Base-by-base conservation (phyloP, 1,139 yeast genomes). In the Yamadazyma kanchanaburiensis region DNA sequence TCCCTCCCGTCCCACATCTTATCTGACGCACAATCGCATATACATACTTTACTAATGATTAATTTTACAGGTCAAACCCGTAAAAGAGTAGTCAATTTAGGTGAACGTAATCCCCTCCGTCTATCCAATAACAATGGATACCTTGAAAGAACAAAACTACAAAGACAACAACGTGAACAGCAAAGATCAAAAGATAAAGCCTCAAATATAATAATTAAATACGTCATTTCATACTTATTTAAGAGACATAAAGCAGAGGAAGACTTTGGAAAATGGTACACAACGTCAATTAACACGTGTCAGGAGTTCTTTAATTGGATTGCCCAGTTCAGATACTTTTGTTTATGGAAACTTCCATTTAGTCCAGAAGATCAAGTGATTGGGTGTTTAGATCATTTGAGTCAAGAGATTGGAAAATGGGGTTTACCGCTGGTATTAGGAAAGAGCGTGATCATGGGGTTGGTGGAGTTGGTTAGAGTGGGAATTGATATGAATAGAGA, bases 1-100 rank as follows among this genome's bases (percentile, higher is more conserved):
- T 17, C 8, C 8, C 11, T 20, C 22, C 22, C 11, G 22, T 12
- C 10, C n/a, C n/a, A n/a, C n/a, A 20, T 10, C 20, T 7, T 7
- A 17, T 17, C 20, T 17, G 10, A 21, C 12, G 23, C 23, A 12
- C 6, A 21, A 21, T 21, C 11, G 23, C 8, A 21, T 6, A n/a
- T n/a, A n/a, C n/a, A n/a, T n/a, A n/a, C n/a, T n/a, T 18, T 8
- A 18, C 20, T 18, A 18, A 69, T 69, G 74, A 38, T 71, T 26
- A 80, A 81, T 56, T 83, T 83, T 56, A 77, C 79, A 4, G 94
- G 94, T 2, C 74, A 72, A 34, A 70, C 70, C 4, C 69, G 66
- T 42, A 71, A 74, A 41, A 63, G 96, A 35, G 74, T 70, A 23
- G 81, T 89, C 40, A 88, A 89, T 51, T 64, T 88, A 27, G 94